Conservation (phyloP, 306 rosid species). For the Phaseolus lunatus region DNA sequence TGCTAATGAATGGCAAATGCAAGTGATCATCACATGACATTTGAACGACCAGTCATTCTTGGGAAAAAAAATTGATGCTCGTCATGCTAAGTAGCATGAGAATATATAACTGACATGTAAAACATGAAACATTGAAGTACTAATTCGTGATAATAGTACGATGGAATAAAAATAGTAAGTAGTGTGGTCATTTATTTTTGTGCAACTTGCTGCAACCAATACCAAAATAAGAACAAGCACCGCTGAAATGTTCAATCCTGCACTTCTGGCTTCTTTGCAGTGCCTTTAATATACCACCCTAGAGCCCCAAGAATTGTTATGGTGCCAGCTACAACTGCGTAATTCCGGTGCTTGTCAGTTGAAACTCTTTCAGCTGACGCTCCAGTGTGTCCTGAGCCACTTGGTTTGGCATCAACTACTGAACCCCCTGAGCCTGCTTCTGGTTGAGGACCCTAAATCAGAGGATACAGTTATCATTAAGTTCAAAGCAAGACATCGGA, state of each 20-base stretch:
- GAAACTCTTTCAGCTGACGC: constrained; percentile 71
- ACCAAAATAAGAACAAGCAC: constrained; percentile 40
- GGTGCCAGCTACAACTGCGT: constrained; percentile 86
- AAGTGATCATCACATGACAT: constrained; percentile 29
- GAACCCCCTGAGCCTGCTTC: constrained; percentile 74
- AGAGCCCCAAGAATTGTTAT: constrained; percentile 64
- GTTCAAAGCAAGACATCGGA: constrained; percentile 13
- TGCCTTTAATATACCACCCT: constrained; percentile 88
- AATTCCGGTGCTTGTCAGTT: constrained; percentile 84
- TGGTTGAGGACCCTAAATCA: constrained; percentile 78
- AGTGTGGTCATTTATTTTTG: constrained; percentile 48
- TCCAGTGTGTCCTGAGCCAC: constrained; percentile 55
- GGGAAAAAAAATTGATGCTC: constrained; percentile 13
- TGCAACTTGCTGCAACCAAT: constrained; percentile 40
- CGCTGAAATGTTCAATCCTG: constrained; percentile 67
- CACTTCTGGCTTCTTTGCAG: constrained; percentile 85
- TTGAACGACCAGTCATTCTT: neutral
- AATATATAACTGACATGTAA: constrained; percentile 25
- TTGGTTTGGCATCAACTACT: constrained; percentile 65
- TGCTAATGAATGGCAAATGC: constrained; percentile 11
- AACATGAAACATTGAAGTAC: constrained; percentile 34
- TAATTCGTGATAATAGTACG: constrained; percentile 25
- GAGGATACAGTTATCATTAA: constrained; percentile 33
- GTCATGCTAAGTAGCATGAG: constrained; percentile 35
- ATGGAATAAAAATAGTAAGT: constrained; percentile 29